Evolutionary conservation across 1,139 yeast species (phyloP).

Genomic region (Kazachstania sp.): DNA sequence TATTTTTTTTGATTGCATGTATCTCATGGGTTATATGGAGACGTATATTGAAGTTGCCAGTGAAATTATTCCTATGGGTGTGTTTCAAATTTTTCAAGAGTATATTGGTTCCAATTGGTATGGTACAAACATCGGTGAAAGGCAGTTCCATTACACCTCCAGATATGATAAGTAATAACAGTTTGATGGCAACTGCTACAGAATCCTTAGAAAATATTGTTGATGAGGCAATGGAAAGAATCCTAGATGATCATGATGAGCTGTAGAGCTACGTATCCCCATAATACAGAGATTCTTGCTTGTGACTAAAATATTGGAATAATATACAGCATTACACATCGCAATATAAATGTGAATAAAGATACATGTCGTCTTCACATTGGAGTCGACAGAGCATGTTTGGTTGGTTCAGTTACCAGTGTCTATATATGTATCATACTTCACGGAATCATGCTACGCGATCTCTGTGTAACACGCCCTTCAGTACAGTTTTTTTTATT

Average conservation of each 20-base stretch:
- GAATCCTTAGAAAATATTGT: conserved; percentile 16
- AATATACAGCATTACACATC: background rate
- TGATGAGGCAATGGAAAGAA: conserved; percentile 21
- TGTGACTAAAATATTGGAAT: background rate
- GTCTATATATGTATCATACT: background rate
- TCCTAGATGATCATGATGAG: conserved; percentile 20
- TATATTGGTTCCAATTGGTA: conserved; percentile 25
- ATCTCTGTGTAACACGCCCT: too few relatives aligned
- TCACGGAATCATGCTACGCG: background rate
- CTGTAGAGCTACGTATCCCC: conserved; percentile 6
- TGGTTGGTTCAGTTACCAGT: too few relatives aligned
- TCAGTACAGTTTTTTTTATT: too few relatives aligned
- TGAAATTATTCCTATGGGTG: conserved; percentile 42
- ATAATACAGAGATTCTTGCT: background rate
- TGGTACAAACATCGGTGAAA: conserved; percentile 11
- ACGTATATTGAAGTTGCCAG: conserved; percentile 44
- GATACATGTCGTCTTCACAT: background rate
- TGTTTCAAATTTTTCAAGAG: conserved; percentile 37
- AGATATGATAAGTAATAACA: background rate
- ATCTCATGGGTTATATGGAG: conserved; percentile 52
- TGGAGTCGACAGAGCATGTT: background rate
- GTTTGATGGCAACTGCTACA: background rate
- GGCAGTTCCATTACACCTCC: background rate
- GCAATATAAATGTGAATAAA: background rate
- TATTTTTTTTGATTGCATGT: conserved; percentile 43